Conservation (phyloP, 352 stramenopile species). For the Poterioochromonas sp. region DNA sequence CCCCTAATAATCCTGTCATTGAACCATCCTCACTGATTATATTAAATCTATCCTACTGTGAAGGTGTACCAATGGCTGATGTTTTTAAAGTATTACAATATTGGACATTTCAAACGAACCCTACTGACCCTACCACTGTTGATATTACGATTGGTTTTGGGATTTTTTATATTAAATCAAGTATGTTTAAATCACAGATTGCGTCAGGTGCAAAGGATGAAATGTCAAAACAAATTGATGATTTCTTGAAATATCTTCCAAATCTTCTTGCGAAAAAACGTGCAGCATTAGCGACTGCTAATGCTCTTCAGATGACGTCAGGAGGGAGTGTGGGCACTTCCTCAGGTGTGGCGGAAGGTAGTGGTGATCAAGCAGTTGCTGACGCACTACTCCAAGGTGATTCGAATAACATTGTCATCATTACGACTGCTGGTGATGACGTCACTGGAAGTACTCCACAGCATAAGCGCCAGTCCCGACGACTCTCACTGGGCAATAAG, state of each 20-base stretch:
- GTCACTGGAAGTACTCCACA: too few relatives aligned
- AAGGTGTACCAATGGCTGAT: constrained; percentile 27
- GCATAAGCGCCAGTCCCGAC: too few relatives aligned
- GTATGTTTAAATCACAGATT: constrained; percentile 16
- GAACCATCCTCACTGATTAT: neutral
- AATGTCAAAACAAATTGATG: neutral
- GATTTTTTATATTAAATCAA: neutral
- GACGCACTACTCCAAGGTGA: too few relatives aligned
- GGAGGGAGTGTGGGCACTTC: too few relatives aligned
- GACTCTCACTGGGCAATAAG: too few relatives aligned
- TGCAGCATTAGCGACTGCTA: too few relatives aligned
- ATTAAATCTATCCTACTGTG: neutral
- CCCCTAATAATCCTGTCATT: neutral
- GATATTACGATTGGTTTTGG: neutral
- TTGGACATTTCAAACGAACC: neutral
- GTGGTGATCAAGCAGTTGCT: too few relatives aligned
- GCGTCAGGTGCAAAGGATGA: neutral
- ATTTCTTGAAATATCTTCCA: neutral
- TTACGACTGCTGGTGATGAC: too few relatives aligned
- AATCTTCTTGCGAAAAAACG: too few relatives aligned
- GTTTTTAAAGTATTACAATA: constrained; percentile 30
- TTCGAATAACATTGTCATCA: too few relatives aligned
- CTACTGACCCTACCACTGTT: neutral
- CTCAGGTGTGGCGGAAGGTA: too few relatives aligned
- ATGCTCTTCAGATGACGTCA: too few relatives aligned